These are phyloP conservation scores for Cyberlindnera sargentensis DNA, from an alignment of 805 yeast genomes.

Conservation along the genomic window DNA sequence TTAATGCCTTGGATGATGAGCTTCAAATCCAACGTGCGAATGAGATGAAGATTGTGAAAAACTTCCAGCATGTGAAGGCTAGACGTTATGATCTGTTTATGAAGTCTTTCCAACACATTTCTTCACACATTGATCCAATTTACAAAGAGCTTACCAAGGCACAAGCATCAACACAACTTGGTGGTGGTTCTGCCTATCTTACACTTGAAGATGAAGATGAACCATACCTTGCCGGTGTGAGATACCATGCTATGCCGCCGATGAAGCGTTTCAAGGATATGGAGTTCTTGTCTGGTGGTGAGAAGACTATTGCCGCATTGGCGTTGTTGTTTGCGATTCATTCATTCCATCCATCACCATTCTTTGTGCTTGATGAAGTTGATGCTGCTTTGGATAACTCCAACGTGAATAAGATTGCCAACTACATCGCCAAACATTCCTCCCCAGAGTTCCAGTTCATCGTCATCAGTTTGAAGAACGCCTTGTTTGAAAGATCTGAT, in stretches of 20 bases:
- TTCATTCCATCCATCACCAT: slow-evolving; percentile 88
- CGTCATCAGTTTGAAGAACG: slow-evolving; percentile 84
- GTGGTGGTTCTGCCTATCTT: slow-evolving; percentile 91
- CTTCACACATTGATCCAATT: slow-evolving; percentile 61
- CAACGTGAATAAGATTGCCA: slow-evolving; percentile 83
- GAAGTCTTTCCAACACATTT: slow-evolving; percentile 70
- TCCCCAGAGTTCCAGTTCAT: slow-evolving; percentile 82
- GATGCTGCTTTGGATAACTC: slow-evolving; percentile 94
- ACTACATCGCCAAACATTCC: slow-evolving; percentile 68
- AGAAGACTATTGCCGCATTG: slow-evolving; percentile 91
- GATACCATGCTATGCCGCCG: slow-evolving; percentile 95
- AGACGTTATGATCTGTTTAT: slow-evolving; percentile 58
- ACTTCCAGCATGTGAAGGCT: slow-evolving; percentile 53
- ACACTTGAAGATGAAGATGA: slow-evolving; percentile 85
- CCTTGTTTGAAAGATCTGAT: slow-evolving; percentile 81
- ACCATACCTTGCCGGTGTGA: slow-evolving; percentile 77
- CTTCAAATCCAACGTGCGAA: slow-evolving; percentile 51
- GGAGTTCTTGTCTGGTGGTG: slow-evolving; percentile 94
- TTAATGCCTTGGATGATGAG: slow-evolving; percentile 57
- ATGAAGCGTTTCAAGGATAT: slow-evolving; percentile 88
- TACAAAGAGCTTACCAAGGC: slow-evolving; percentile 79
- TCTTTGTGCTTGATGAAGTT: slow-evolving; percentile 93
- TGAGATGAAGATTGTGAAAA: slow-evolving; percentile 47
- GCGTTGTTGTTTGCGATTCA: slow-evolving; percentile 90
- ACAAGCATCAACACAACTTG: slow-evolving; percentile 45